phyloP scores from a whole-genome alignment of 108 stramenopile species.

The Nitzschia sp. region DNA sequence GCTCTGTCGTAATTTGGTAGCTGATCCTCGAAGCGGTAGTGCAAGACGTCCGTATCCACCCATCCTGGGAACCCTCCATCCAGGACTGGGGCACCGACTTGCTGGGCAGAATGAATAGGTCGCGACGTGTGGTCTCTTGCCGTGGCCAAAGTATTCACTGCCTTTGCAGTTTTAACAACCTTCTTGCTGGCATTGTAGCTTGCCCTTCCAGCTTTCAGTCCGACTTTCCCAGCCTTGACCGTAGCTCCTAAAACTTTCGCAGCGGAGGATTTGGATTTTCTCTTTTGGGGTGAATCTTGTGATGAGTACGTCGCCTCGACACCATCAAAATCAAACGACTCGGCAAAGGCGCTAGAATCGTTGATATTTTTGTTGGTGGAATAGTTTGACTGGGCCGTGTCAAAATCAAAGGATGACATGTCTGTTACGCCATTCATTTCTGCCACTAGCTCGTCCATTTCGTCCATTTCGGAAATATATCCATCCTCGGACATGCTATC shows the following conservation, averaged over 20 bases:
- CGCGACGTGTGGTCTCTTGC: conserved; percentile 28
- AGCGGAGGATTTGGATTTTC: conserved; percentile 1
- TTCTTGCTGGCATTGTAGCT: conserved; percentile 6
- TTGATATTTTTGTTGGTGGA: neutral
- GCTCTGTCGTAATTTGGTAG: conserved; percentile 41
- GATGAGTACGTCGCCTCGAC: neutral
- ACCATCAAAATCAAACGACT: neutral
- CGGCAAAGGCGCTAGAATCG: neutral
- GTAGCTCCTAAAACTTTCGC: conserved; percentile 15
- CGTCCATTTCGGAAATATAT: neutral
- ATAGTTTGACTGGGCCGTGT: neutral
- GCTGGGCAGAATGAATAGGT: neutral
- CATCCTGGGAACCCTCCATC: conserved; percentile 25
- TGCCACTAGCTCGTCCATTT: neutral
- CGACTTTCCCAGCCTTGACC: conserved; percentile 17
- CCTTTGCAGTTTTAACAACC: conserved; percentile 4
- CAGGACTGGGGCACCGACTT: neutral
- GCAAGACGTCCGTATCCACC: conserved; percentile 34
- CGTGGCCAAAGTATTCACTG: conserved; percentile 16
- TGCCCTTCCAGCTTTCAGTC: neutral
- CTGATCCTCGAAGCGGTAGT: conserved; percentile 33
- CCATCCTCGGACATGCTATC: neutral
- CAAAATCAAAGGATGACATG: neutral
- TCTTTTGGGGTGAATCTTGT: neutral
- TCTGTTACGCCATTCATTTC: neutral